Evolutionary conservation across 2,329 filamentous ascomycete species (phyloP).

Genomic region (Fusarium compactum): DNA sequence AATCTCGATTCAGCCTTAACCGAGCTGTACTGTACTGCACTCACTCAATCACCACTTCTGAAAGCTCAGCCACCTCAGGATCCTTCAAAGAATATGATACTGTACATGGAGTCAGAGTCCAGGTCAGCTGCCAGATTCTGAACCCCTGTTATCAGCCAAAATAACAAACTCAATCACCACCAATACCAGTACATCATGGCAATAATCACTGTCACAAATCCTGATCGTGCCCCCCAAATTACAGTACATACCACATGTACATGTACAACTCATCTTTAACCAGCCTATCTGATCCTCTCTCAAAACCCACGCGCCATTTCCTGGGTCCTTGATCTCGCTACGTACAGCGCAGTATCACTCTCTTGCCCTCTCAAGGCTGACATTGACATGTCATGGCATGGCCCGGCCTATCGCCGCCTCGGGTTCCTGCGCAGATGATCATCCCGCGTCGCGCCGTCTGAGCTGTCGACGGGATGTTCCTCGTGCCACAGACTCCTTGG

Average conservation of each 20-base stretch:
- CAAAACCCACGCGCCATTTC: slow-evolving; percentile 44
- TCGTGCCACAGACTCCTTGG: slow-evolving; percentile 39
- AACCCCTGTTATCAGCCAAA: slow-evolving; percentile 12
- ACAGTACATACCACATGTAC: slow-evolving; percentile 5
- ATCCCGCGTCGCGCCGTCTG: slow-evolving; percentile 43
- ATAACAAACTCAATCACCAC: slow-evolving; percentile 18
- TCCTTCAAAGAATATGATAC: slow-evolving; percentile 5
- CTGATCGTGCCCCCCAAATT: slow-evolving; percentile 13
- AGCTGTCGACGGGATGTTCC: slow-evolving; percentile 42
- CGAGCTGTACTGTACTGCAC: not conserved
- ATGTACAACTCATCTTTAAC: slow-evolving; percentile 4
- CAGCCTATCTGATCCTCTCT: not conserved
- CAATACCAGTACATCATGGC: slow-evolving; percentile 11
- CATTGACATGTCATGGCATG: slow-evolving; percentile 11
- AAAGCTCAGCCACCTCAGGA: slow-evolving; percentile 14
- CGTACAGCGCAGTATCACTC: slow-evolving; percentile 8
- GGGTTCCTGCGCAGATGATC: slow-evolving; percentile 52
- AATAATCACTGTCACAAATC: slow-evolving; percentile 15
- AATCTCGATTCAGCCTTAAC: slow-evolving; percentile 32
- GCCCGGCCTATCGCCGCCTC: slow-evolving; percentile 42
- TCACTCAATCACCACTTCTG: not conserved
- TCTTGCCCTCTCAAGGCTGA: slow-evolving; percentile 16
- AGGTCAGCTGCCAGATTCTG: slow-evolving; percentile 9
- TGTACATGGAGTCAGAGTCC: slow-evolving; percentile 2
- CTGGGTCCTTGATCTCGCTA: slow-evolving; percentile 8